Base-by-base conservation (phyloP, 2,329 filamentous ascomycete species). In the Beauveria varroae region DNA sequence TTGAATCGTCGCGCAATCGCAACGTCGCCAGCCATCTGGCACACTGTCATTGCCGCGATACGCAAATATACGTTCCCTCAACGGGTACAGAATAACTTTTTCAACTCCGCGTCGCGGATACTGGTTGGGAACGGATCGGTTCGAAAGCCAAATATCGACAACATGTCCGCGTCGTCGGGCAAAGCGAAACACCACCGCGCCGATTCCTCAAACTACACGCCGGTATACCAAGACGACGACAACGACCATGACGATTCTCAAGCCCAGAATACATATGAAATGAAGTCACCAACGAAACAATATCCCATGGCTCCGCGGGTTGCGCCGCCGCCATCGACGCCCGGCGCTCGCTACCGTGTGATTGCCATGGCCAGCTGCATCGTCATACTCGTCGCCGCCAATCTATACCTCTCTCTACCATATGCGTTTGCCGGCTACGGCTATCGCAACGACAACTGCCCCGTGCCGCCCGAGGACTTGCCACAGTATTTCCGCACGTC, bases 401-500 rank as follows among this genome's bases (percentile, higher is more conserved):
- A 74, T 43, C 67, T 76, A 50, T 75, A 73, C 63, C 65, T 72
- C 34, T 72, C 70, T 18, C 68, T 75, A n/a, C 72, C 72, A 5
- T 67, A 68, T 46, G 64, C 71, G 49, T 71, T 72, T 61, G 62
- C 65, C 61, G 30, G 40, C 28, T 22, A 46, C 53, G 57, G 54
- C 12, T 54, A 60, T 16, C 40, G 41, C 50, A 54, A 54, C 49
- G 37, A 51, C 40, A 64, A 66, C n/a, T 65, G 73, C 61, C 70
- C 70, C 47, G 73, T 72, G 57, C 65, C 63, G 41, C 69, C 72
- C 30, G 65, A 68, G 60, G 75, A 78, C 46, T 78, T 86, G 52
- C 85, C 85, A 26, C 81, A 86, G 69, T 84, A 87, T 70, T 87
- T 86, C 67, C 82, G 86, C 70, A 87, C 84, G 0, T 78, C 75